A percentile compares a stretch with the other conserved stretches of the same genome.
Conservation (phyloP, 495 filamentous ascomycete species). For the Xanthoparmelia taractica region DNA sequence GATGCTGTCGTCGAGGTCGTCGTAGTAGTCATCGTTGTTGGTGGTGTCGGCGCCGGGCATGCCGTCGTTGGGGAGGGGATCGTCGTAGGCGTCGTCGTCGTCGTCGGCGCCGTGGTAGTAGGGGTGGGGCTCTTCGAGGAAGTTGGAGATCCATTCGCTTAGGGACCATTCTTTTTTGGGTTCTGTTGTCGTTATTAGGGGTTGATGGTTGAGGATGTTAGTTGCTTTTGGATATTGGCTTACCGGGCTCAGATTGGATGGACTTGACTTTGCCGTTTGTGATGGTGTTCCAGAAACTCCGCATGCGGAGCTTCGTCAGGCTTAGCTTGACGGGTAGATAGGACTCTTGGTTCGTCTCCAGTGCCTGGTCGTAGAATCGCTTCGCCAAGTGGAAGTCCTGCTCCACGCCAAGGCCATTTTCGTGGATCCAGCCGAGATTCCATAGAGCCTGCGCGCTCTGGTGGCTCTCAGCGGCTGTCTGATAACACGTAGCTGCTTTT, state of each 20-base stretch:
- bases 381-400: conserved; percentile 98
- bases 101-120: conserved; percentile 52
- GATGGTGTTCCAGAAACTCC: conserved; percentile 89
- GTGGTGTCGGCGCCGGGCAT: conserved; percentile 45
- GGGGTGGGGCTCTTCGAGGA: conserved; percentile 48
- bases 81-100: conserved; percentile 35
- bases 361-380: conserved; percentile 84
- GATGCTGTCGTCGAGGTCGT: conserved; percentile 65
- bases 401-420: conserved; percentile 86
- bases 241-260: conserved; percentile 83
- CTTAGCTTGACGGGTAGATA: conserved; percentile 91
- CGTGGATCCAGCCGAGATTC: conserved; percentile 99
- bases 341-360: conserved; percentile 85
- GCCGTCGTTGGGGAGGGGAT: conserved; percentile 39
- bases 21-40: conserved; percentile 63
- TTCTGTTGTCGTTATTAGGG: conserved; percentile 35
- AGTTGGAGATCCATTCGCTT: conserved; percentile 74
- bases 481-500: conserved; percentile 89
- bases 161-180: conserved; percentile 65
- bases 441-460: conserved; percentile 92
- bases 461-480: conserved; percentile 79
- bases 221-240: conserved; percentile 21
- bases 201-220: no score
- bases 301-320: conserved; percentile 72
- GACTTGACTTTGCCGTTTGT: conserved; percentile 83